Conservation (phyloP, 1,284 basidiomycete genomes). For the Cutaneotrichosporon cavernicola region DNA sequence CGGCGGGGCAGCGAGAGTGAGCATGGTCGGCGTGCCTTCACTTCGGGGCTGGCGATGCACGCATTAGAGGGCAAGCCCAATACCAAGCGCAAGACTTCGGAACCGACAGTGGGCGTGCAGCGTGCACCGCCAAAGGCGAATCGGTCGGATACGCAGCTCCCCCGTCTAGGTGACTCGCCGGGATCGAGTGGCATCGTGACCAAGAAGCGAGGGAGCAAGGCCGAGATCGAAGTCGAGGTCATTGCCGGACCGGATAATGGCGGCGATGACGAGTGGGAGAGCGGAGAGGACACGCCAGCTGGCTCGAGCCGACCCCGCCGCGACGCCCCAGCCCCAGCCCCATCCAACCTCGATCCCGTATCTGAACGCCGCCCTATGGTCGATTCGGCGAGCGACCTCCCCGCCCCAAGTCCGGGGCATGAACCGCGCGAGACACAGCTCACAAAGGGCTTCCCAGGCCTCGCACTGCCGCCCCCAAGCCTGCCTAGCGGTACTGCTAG, state of each 20-base stretch:
- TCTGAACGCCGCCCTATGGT: background rate
- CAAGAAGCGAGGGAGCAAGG: background rate
- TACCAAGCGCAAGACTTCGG: conserved; percentile 29
- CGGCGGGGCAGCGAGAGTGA: conserved; percentile 40
- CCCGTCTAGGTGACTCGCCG: conserved; percentile 11
- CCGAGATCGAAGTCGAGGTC: conserved; percentile 19
- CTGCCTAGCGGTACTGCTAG: background rate
- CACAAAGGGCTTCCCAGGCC: conserved; percentile 18
- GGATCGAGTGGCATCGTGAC: conserved; percentile 5
- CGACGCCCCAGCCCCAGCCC: background rate
- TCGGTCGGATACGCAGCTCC: conserved; percentile 18
- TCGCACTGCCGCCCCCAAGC: background rate
- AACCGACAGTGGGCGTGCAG: background rate
- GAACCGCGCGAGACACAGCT: conserved; percentile 19
- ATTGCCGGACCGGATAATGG: conserved; percentile 12
- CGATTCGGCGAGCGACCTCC: conserved; percentile 10
- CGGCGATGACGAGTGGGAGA: conserved; percentile 25
- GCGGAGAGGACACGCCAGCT: conserved; percentile 23
- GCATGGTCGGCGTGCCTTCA: conserved; percentile 38
- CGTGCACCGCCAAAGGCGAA: conserved; percentile 7
- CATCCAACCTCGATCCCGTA: background rate
- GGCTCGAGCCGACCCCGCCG: conserved; percentile 1
- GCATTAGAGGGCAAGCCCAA: conserved; percentile 30
- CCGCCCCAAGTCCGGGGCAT: conserved; percentile 3
- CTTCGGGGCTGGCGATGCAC: conserved; percentile 46